phyloP scores from a whole-genome alignment of 1,284 basidiomycete species.

The Ustilago bromivora region DNA sequence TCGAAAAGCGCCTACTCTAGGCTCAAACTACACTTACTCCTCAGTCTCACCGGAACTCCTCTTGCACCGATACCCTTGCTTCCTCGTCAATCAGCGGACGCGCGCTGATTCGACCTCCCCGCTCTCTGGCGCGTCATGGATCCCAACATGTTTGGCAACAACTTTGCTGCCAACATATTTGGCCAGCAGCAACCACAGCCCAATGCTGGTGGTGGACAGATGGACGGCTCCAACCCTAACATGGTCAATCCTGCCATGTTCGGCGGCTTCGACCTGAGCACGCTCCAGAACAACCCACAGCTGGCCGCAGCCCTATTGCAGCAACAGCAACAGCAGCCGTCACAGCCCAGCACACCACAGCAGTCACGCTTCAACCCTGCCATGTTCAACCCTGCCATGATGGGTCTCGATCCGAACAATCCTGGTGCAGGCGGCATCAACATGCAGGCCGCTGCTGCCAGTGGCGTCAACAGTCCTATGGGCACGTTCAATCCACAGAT shows the following conservation, averaged over 20 bases:
- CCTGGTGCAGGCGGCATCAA: conserved; percentile 35
- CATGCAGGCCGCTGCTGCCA: conserved; percentile 44
- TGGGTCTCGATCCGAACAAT: conserved; percentile 43
- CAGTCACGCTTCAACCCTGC: conserved; percentile 32
- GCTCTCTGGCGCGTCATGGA: conserved; percentile 44
- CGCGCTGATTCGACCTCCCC: conserved; percentile 29
- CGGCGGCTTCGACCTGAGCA: conserved; percentile 41
- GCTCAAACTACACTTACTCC: too few species aligned
- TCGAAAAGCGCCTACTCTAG: neutral
- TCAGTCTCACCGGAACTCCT: neutral
- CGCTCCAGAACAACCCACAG: conserved; percentile 48
- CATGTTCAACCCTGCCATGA: conserved; percentile 48
- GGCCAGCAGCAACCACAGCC: conserved; percentile 42
- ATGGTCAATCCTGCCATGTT: conserved; percentile 56
- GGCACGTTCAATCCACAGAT: conserved; percentile 50
- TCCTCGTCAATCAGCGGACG: conserved; percentile 28
- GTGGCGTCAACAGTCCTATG: conserved; percentile 37
- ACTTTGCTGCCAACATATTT: conserved; percentile 49
- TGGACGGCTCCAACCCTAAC: conserved; percentile 32
- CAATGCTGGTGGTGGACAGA: conserved; percentile 24
- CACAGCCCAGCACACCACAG: conserved; percentile 33
- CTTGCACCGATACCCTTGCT: neutral
- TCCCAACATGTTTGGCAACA: conserved; percentile 55
- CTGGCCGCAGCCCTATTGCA: conserved; percentile 38
- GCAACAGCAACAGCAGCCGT: conserved; percentile 38